A percentile compares a stretch with the other conserved stretches of the same genome.
phyloP scores from a whole-genome alignment of 139 green algal species.

The Auxenochlorella pyrenoidosa region DNA sequence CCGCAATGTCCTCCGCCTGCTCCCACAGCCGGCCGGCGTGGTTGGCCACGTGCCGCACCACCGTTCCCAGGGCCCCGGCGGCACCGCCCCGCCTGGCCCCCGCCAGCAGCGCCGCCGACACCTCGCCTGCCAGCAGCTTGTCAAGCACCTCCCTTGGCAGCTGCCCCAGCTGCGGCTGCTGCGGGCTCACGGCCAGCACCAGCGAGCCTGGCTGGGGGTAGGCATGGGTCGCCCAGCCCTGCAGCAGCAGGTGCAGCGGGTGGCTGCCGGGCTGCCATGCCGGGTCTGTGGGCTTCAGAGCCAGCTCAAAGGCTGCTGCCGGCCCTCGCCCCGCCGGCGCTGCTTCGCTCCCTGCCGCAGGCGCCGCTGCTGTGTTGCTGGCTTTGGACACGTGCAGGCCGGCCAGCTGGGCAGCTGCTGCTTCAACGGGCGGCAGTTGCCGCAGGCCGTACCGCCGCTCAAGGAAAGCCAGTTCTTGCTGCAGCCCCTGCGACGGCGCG shows the following conservation, averaged over 20 bases:
- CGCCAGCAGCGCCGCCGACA: not conserved
- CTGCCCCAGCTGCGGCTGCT: not conserved
- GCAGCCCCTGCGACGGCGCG: conserved; percentile 6
- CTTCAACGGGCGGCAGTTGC: not conserved
- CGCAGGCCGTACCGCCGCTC: not conserved
- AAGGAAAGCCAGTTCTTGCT: conserved; percentile 18
- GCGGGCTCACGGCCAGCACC: not conserved
- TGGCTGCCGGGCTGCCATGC: conserved; percentile 10
- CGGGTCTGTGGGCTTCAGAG: conserved; percentile 36
- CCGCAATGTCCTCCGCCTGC: conserved; percentile 34
- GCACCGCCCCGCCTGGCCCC: not conserved
- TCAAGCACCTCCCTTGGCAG: conserved; percentile 27
- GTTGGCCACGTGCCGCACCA: conserved; percentile 35
- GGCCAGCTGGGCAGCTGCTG: conserved; percentile 6
- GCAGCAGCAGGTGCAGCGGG: conserved; percentile 6
- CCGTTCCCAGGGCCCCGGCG: not conserved
- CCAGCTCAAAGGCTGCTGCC: conserved; percentile 10
- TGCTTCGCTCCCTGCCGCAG: not conserved
- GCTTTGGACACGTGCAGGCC: not conserved
- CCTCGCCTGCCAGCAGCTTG: conserved; percentile 15
- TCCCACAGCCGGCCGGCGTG: conserved; percentile 21
- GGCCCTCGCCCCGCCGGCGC: not conserved
- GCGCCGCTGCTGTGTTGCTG: not conserved
- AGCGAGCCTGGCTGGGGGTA: not conserved
- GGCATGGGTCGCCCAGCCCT: not conserved